Evolutionary conservation across 2,329 filamentous ascomycete genomes (phyloP).

Genomic region (Talaromyces albobiverticillius): DNA sequence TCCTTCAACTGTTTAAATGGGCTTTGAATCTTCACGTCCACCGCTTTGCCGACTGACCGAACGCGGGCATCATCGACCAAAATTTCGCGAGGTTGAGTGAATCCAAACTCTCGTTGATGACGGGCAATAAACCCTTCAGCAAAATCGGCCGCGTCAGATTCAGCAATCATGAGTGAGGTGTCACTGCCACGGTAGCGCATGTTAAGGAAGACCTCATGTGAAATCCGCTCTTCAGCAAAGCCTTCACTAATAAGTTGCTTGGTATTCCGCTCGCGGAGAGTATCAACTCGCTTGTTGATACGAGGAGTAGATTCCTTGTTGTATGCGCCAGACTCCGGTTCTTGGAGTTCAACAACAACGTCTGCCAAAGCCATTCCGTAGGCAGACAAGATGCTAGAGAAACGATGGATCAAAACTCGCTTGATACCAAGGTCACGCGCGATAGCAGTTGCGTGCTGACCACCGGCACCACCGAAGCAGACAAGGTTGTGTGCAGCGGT

Average conservation of each 20-base stretch:
- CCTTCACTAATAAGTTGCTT: conserved; percentile 36
- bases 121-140: conserved; percentile 33
- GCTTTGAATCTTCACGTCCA: conserved; percentile 13
- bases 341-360: conserved; percentile 36
- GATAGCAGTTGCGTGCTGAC: conserved; percentile 43
- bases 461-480: conserved; percentile 33
- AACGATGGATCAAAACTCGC: conserved; percentile 43
- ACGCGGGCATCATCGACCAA: conserved; percentile 40
- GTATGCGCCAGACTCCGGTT: conserved; percentile 28
- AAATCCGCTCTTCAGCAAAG: conserved; percentile 31
- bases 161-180: conserved; percentile 41
- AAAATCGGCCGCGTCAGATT: conserved; percentile 36
- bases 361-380: conserved; percentile 46
- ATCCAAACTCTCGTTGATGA: conserved; percentile 44
- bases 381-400: conserved; percentile 42
- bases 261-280: conserved; percentile 28
- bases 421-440: conserved; percentile 41
- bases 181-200: conserved; percentile 47
- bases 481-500: conserved; percentile 26
- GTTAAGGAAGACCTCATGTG: conserved; percentile 37
- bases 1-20: conserved; percentile 21
- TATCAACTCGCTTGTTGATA: conserved; percentile 26
- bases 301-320: conserved; percentile 17
- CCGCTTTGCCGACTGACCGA: conserved; percentile 27
- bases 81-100: conserved; percentile 36